Conservation (phyloP, 1,139 yeast genomes). For the Debaryomycetaceae sp. region DNA sequence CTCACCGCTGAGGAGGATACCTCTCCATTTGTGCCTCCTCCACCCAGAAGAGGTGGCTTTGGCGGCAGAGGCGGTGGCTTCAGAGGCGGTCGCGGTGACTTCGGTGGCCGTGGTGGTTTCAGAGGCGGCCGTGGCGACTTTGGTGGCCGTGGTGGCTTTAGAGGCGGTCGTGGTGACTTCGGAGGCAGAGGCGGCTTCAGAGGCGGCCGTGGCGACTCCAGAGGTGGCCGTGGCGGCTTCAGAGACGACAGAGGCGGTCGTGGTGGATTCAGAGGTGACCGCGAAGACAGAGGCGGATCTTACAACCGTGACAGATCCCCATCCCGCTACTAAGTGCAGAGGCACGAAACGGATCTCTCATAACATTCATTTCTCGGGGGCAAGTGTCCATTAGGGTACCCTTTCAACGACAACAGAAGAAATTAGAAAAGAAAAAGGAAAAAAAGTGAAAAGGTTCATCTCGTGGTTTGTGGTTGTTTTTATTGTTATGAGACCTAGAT, state of each 20-base stretch:
- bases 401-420: conserved; percentile 1
- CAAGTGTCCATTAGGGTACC: too few relatives aligned
- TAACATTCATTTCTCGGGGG: too few relatives aligned
- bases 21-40: conserved; percentile 69
- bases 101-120: conserved; percentile 22
- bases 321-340: conserved; percentile 33
- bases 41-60: conserved; percentile 53
- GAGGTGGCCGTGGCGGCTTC: conserved; percentile 25
- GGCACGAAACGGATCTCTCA: too few relatives aligned
- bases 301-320: conserved; percentile 49
- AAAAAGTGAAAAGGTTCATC: not conserved
- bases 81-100: conserved; percentile 25
- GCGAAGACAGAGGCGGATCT: conserved; percentile 31
- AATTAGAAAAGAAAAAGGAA: not conserved
- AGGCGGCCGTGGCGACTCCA: conserved; percentile 36
- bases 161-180: conserved; percentile 30
- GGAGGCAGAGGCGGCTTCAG: conserved; percentile 31
- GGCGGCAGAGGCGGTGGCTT: conserved; percentile 41
- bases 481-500: conserved; percentile 4
- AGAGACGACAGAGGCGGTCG: conserved; percentile 38
- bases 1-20: conserved; percentile 76
- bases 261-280: conserved; percentile 29
- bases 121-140: conserved; percentile 30
- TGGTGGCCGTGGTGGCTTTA: conserved; percentile 15
- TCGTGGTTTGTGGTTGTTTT: conserved; percentile 4